Conservation (phyloP, 805 yeast species). For the Zygoascus ofunaensis region DNA sequence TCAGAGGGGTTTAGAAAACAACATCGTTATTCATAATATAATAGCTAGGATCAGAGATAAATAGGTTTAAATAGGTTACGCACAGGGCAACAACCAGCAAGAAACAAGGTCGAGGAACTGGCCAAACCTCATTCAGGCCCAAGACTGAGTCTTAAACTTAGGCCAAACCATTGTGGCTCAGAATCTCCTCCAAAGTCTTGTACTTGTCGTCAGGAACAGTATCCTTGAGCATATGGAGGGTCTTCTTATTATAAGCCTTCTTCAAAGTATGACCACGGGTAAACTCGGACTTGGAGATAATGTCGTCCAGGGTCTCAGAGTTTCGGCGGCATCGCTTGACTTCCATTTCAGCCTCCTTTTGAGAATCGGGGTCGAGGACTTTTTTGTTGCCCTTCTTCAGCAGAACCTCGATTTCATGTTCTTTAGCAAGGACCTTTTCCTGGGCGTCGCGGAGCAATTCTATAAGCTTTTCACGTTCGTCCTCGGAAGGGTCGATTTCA, state of each 20-base stretch:
- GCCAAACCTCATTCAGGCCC: no score
- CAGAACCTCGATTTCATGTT: conserved; percentile 15
- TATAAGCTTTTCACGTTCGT: conserved; percentile 19
- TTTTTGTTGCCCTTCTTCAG: conserved; percentile 17
- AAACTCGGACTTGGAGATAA: conserved; percentile 18
- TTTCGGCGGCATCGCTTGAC: conserved; percentile 14
- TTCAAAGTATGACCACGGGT: conserved; percentile 22
- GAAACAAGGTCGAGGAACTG: no score
- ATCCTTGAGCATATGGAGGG: conserved; percentile 16
- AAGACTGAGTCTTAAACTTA: no score
- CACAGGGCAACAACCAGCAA: no score
- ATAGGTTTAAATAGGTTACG: no score
- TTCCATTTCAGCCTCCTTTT: conserved; percentile 17
- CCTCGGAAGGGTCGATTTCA: conserved; percentile 21
- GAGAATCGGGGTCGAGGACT: conserved; percentile 14
- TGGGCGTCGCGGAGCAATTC: conserved; percentile 15
- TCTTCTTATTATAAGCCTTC: conserved; percentile 23
- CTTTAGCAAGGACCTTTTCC: conserved; percentile 12
- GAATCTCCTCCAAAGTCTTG: conserved; percentile 12
- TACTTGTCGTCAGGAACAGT: conserved; percentile 15
- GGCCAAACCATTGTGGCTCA: conserved; percentile 15
- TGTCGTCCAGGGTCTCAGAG: conserved; percentile 18
- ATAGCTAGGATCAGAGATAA: no score
- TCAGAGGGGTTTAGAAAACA: no score
- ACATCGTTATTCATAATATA: no score